Conservation (phyloP, 257 asterid genomes). For the Dorcoceras hygrometricum region DNA sequence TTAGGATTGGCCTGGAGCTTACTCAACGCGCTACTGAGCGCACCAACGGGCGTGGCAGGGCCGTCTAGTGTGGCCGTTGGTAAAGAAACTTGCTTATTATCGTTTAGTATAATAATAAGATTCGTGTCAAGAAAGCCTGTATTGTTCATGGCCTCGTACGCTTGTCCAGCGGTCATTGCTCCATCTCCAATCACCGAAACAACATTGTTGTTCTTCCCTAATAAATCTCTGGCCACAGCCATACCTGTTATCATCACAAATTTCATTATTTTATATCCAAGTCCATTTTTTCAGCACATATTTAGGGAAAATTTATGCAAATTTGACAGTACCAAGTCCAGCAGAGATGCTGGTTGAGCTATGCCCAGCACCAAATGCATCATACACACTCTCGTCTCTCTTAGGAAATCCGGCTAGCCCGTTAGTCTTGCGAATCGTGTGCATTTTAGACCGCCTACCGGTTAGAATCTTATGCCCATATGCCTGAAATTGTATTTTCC, state of each 20-base stretch:
- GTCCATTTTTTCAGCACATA: not conserved
- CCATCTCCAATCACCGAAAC: constrained; percentile 75
- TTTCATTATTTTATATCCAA: not conserved
- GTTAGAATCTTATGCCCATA: constrained; percentile 76
- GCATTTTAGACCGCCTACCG: constrained; percentile 77
- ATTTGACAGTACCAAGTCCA: constrained; percentile 54
- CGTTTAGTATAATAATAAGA: constrained; percentile 59
- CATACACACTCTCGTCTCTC: constrained; percentile 70
- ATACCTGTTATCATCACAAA: constrained; percentile 41
- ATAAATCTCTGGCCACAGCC: constrained; percentile 77
- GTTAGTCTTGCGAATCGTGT: constrained; percentile 56
- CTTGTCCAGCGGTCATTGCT: constrained; percentile 88
- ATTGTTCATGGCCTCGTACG: constrained; percentile 84
- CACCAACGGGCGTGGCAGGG: constrained; percentile 71
- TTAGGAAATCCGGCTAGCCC: constrained; percentile 77
- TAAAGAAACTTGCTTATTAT: constrained; percentile 70
- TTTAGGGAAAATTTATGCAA: not conserved
- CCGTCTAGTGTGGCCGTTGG: constrained; percentile 79
- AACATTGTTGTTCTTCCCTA: constrained; percentile 61
- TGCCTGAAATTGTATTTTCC: constrained; percentile 37
- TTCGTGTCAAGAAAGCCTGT: constrained; percentile 72
- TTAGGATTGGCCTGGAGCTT: constrained; percentile 74
- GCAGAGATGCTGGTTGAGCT: constrained; percentile 88
- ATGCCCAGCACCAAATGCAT: constrained; percentile 84
- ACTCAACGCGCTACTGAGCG: constrained; percentile 62